Base-by-base conservation (phyloP, 352 stramenopile species). In the Pilasporangium apinafurcum region DNA sequence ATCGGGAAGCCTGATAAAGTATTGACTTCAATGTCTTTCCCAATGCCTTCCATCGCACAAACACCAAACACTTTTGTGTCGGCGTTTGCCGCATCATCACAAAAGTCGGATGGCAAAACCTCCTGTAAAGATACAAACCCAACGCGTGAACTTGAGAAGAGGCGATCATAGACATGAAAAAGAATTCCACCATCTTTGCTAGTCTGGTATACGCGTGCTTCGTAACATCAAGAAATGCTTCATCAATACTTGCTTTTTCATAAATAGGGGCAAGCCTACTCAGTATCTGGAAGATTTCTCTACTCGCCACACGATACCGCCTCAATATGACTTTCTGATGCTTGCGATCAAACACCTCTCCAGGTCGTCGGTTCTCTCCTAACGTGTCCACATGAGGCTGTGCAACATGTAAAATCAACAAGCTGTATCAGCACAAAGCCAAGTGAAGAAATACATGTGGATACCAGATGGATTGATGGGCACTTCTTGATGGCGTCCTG, bases 381-480 rank as follows among this genome's bases (percentile, higher is more conserved):
- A 92, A 44, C 1, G 79, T 83, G 47, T 92, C 81, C 12, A 92
- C 81, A 58, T 92, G 81, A 10, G 78, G 81, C 81, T 92, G 37
- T 24, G 40, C 8, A 36, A 10, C 16, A 25, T 18, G 2, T 7
- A 47, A 25, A 9, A 6, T 29, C 16, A 4, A 14, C 18, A 40
- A 12, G 38, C 14, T 18, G 3, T 12, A 13, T n/a, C 16, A 9
- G 5, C 22, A n/a, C 25, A 16, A n/a, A 22, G 3, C 8, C 16
- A n/a, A 28, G 6, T 28, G 14, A 4, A 9, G 3, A 14, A 39
- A 18, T 4, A 20, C 17, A 4, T 34, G 14, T 17, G 17, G 13
- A 7, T 63, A 92, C 81, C 58, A 92, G 43, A 48, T 91, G 81
- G 46, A 92, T 84, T 14, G 63, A 42, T 14, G 81, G 81, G 24